Evolutionary conservation across 768 basidiomycete species (phyloP).

Genomic region (Botryobasidium botryosum): DNA sequence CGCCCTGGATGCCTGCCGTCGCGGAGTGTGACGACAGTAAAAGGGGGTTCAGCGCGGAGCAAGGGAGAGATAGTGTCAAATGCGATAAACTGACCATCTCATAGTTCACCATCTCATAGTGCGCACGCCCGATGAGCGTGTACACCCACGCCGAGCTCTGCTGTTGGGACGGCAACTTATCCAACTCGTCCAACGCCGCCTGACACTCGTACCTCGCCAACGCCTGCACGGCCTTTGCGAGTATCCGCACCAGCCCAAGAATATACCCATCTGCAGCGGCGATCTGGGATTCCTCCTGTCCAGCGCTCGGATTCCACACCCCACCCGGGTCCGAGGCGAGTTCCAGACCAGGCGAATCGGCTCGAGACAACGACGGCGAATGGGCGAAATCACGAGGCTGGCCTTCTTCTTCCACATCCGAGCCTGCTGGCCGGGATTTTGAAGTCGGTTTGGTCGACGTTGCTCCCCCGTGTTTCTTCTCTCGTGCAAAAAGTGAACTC

Average conservation of each 20-base stretch:
- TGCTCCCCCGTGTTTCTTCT: too few species aligned
- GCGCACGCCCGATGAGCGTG: constrained; percentile 68
- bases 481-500: too few species aligned
- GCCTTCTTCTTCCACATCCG: too few species aligned
- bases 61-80: not conserved
- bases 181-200: constrained; percentile 57
- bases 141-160: constrained; percentile 63
- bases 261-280: constrained; percentile 71
- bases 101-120: constrained; percentile 85
- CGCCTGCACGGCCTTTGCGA: constrained; percentile 62
- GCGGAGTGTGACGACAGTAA: constrained; percentile 9
- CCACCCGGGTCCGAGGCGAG: too few species aligned
- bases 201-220: constrained; percentile 62
- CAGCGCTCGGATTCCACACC: too few species aligned
- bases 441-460: too few species aligned
- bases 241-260: constrained; percentile 62
- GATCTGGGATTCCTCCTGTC: too few species aligned
- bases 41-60: constrained; percentile 14
- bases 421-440: too few species aligned
- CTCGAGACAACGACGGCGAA: too few species aligned
- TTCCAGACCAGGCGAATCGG: too few species aligned
- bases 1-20: constrained; percentile 84
- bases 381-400: too few species aligned
- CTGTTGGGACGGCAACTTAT: constrained; percentile 54
- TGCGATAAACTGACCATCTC: constrained; percentile 35